phyloP scores from a whole-genome alignment of 495 filamentous ascomycete genomes.

The Hypoxylon rickii region DNA sequence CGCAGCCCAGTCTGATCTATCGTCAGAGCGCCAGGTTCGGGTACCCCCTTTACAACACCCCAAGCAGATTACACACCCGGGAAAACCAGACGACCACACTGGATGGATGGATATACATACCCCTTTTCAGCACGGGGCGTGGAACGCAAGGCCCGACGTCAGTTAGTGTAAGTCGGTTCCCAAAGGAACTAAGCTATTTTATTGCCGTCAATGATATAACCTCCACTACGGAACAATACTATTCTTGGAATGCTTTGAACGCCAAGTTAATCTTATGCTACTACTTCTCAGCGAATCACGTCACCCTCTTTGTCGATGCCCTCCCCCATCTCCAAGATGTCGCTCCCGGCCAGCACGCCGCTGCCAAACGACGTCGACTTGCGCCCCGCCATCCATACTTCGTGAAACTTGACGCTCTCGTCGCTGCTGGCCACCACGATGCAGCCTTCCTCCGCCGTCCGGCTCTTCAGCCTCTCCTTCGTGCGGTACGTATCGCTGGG shows the following conservation, averaged over 20 bases:
- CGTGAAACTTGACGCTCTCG: conserved; percentile 93
- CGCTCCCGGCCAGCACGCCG: conserved; percentile 81
- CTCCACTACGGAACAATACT: conserved; percentile 25
- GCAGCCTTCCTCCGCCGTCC: conserved; percentile 82
- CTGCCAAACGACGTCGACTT: conserved; percentile 59
- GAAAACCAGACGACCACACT: too few species aligned
- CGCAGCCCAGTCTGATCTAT: too few species aligned
- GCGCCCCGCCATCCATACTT: conserved; percentile 77
- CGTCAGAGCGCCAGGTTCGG: too few species aligned
- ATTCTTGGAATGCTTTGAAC: conserved; percentile 1
- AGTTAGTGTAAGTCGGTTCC: too few species aligned
- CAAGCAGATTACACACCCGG: too few species aligned
- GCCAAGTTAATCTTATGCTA: too few species aligned
- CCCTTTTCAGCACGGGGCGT: too few species aligned
- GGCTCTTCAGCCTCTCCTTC: conserved; percentile 39
- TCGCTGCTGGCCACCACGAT: conserved; percentile 94
- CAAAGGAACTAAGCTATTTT: background rate
- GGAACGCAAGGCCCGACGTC: too few species aligned
- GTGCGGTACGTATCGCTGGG: conserved; percentile 50
- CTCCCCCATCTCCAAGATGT: conserved; percentile 83
- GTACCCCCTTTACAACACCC: too few species aligned
- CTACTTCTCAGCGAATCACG: conserved; percentile 54
- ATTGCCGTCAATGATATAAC: conserved; percentile 4
- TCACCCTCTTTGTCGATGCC: conserved; percentile 80
- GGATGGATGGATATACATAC: too few species aligned